Evolutionary conservation across 202 grass and related monocot species (phyloP).

Genomic region (Eragrostis tef): DNA sequence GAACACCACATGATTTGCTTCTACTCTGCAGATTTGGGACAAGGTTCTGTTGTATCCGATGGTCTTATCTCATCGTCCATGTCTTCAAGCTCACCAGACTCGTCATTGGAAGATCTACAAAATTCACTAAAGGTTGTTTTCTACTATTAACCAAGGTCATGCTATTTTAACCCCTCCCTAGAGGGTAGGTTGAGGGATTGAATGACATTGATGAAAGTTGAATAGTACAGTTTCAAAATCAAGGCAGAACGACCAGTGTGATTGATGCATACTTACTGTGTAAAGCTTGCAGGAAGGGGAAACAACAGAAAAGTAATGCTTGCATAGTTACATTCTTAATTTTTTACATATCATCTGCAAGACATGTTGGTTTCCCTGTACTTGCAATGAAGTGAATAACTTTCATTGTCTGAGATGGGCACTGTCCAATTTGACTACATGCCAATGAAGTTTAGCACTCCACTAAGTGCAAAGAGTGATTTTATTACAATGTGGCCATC

Average conservation of each 20-base stretch:
- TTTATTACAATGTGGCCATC: constrained; percentile 26
- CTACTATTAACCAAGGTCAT: not conserved
- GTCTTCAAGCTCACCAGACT: constrained; percentile 55
- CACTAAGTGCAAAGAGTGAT: too few species aligned
- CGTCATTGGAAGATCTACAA: constrained; percentile 58
- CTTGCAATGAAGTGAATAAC: not conserved
- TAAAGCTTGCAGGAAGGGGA: not conserved
- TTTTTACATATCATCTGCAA: constrained; percentile 4
- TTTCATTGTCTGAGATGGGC: not conserved
- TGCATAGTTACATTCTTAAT: constrained; percentile 2
- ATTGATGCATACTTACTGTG: not conserved
- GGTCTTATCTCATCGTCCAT: constrained; percentile 36
- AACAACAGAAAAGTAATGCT: too few species aligned
- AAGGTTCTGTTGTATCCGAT: constrained; percentile 49
- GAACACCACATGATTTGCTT: constrained; percentile 25
- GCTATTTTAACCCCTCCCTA: not conserved
- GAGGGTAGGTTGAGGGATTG: constrained; percentile 18
- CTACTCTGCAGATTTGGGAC: constrained; percentile 45
- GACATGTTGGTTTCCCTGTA: constrained; percentile 19
- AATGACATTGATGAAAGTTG: constrained; percentile 10
- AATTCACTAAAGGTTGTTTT: constrained; percentile 65
- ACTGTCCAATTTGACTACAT: constrained; percentile 34
- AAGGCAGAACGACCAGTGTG: constrained; percentile 9
- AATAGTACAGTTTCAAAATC: constrained; percentile 13
- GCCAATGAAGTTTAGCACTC: constrained; percentile 22